Evolutionary conservation across 108 stramenopile genomes (phyloP).

Genomic region (Cyclotella sp.): DNA sequence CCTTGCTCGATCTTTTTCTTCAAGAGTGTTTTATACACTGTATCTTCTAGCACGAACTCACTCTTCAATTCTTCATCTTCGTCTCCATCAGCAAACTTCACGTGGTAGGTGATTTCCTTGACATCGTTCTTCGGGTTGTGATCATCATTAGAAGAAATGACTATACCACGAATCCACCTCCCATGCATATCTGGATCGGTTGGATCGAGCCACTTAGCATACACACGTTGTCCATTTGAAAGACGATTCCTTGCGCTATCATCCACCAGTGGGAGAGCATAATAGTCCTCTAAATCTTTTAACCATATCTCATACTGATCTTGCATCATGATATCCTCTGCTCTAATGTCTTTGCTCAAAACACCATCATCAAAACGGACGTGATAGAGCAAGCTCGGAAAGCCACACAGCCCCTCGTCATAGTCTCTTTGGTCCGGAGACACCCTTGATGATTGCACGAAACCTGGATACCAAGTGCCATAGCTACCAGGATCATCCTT

Average conservation of each 20-base stretch:
- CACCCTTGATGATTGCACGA: conserved; percentile 32
- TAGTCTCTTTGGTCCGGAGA: conserved; percentile 28
- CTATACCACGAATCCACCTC: conserved; percentile 37
- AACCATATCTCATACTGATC: conserved; percentile 50
- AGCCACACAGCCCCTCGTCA: conserved; percentile 17
- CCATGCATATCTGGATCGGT: conserved; percentile 48
- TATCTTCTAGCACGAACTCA: conserved; percentile 28
- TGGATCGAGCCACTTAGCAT: conserved; percentile 48
- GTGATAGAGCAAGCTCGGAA: conserved; percentile 41
- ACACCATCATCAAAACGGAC: conserved; percentile 52
- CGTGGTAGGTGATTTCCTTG: conserved; percentile 28
- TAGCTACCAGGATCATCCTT: conserved; percentile 46
- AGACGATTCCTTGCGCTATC: conserved; percentile 16
- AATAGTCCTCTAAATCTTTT: conserved; percentile 42
- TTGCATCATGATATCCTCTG: conserved; percentile 51
- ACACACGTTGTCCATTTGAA: conserved; percentile 31
- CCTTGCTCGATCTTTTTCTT: conserved; percentile 35
- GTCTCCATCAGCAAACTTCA: conserved; percentile 51
- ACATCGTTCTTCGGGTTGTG: background rate
- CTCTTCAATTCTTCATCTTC: conserved; percentile 41
- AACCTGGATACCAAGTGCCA: conserved; percentile 56
- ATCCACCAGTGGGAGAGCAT: conserved; percentile 22
- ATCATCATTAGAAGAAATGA: conserved; percentile 19
- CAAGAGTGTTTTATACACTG: conserved; percentile 23
- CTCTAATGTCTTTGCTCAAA: conserved; percentile 24